Conservation (phyloP, 2,329 filamentous ascomycete genomes). For the Aureobasidium pullulans region DNA sequence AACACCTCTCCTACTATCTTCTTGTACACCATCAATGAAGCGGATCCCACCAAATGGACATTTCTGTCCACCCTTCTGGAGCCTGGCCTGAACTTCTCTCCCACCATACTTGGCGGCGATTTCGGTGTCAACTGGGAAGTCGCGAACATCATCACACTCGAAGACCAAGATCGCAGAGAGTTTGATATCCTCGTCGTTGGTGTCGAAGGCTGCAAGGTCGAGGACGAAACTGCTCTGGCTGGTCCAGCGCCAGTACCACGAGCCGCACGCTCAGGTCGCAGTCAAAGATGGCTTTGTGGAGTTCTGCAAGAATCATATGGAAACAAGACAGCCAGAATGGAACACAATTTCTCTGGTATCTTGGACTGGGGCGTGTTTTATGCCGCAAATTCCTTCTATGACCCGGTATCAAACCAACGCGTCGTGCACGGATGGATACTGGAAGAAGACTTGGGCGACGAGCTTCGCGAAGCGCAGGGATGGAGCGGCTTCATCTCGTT, state of each 20-base stretch:
- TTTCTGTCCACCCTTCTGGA: conserved; percentile 39
- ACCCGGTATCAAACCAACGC: neutral
- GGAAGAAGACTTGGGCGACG: neutral
- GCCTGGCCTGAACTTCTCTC: conserved; percentile 31
- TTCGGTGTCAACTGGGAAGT: conserved; percentile 48
- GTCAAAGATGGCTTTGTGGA: neutral
- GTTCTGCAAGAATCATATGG: neutral
- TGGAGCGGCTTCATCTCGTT: neutral
- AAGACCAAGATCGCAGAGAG: conserved; percentile 22
- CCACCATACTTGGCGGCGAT: conserved; percentile 43
- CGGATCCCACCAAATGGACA: conserved; percentile 37
- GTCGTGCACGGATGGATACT: neutral
- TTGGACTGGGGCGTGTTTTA: neutral
- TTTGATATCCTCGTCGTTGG: conserved; percentile 14
- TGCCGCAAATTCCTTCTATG: neutral
- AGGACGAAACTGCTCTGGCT: neutral
- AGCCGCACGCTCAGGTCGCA: neutral
- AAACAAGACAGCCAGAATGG: neutral
- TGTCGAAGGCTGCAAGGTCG: neutral
- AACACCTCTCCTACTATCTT: conserved; percentile 39
- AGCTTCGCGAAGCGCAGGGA: neutral
- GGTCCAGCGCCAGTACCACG: neutral
- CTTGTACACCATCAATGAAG: conserved; percentile 37
- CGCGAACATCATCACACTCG: conserved; percentile 39
- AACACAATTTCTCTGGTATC: neutral